Percentiles rank a stretch among this genome's conserved stretches.
Conservation (phyloP, 2,329 filamentous ascomycete species). For the Cercospora brassicicola region DNA sequence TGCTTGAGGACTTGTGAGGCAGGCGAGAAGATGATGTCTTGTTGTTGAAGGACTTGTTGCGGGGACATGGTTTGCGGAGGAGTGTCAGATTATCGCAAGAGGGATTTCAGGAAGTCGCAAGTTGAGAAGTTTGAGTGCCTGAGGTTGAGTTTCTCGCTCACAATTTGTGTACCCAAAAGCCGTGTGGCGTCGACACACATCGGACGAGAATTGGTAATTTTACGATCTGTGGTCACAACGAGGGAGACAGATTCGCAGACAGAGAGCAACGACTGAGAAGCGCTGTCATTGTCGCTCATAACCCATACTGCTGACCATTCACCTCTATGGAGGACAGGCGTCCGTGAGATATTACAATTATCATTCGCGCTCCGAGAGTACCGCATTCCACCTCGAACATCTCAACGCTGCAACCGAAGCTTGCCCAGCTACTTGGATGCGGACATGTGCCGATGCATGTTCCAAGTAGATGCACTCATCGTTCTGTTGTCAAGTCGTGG, state of each 20-base stretch:
- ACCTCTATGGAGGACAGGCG: background rate
- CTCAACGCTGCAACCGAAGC: background rate
- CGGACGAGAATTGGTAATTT: background rate
- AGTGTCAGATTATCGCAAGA: too few species aligned
- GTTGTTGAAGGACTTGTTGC: conserved; percentile 19
- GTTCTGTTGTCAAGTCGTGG: background rate
- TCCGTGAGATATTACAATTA: background rate
- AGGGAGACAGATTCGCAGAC: background rate
- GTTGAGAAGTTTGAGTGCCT: background rate
- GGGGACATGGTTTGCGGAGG: background rate
- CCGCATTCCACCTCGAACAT: background rate
- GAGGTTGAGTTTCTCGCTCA: background rate
- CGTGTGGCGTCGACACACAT: background rate
- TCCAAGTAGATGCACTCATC: background rate
- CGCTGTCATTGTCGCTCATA: background rate
- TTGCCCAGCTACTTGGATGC: background rate
- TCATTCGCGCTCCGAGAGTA: background rate
- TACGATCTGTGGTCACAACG: background rate
- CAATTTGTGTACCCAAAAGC: too few species aligned
- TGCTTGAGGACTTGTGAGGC: conserved; percentile 65
- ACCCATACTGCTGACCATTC: background rate
- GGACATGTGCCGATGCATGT: background rate
- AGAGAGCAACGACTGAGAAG: background rate
- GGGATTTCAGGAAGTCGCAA: background rate
- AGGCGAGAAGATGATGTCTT: conserved; percentile 56